phyloP scores from a whole-genome alignment of 78 protist species.

The Dictyostelium capitatum region DNA sequence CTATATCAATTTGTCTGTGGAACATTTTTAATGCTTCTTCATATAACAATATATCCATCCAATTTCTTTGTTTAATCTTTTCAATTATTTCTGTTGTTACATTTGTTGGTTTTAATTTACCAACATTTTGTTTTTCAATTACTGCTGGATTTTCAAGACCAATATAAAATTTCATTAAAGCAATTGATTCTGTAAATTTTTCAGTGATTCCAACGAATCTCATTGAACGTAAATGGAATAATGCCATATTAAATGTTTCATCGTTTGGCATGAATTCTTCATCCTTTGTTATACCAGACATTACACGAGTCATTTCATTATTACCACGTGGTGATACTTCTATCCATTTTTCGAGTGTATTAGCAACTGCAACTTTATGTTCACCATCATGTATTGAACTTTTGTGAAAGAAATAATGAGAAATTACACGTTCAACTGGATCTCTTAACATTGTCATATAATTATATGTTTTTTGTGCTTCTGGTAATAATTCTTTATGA shows the following conservation, averaged over 20 bases:
- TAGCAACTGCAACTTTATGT: conserved; percentile 3
- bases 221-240: conserved; percentile 29
- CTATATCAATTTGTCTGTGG: conserved; percentile 52
- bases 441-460: conserved; percentile 60
- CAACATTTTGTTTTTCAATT: neutral
- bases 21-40: conserved; percentile 43
- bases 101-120: neutral
- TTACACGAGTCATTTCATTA: conserved; percentile 31
- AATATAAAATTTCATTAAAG: conserved; percentile 11
- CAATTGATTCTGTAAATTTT: conserved; percentile 14
- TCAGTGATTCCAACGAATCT: conserved; percentile 50
- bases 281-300: conserved; percentile 19
- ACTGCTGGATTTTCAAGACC: neutral
- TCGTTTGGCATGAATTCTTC: neutral
- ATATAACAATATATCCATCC: conserved; percentile 30
- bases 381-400: neutral
- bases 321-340: conserved; percentile 14
- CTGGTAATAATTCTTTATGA: neutral
- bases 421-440: conserved; percentile 41
- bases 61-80: conserved; percentile 10
- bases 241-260: conserved; percentile 14
- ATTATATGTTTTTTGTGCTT: conserved; percentile 10
- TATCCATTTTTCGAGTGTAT: conserved; percentile 19
- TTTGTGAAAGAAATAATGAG: conserved; percentile 40
- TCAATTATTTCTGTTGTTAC: neutral